phyloP scores from a whole-genome alignment of 2,329 filamentous ascomycete species.

The Microdochium nivale region DNA sequence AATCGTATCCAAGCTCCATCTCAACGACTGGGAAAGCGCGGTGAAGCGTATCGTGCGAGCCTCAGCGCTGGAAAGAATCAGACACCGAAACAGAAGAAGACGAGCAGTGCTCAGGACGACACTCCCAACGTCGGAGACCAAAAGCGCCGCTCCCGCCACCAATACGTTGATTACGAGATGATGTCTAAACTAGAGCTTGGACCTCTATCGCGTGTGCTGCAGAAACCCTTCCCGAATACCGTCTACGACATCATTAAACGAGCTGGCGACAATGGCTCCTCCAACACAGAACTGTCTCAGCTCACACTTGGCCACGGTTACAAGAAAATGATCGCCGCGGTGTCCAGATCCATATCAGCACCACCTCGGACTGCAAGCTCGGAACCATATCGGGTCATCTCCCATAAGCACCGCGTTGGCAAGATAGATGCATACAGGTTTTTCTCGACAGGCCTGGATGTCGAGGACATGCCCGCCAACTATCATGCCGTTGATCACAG shows the following conservation, averaged over 20 bases:
- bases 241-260: constrained; percentile 24
- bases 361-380: constrained; percentile 27
- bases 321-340: constrained; percentile 22
- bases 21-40: constrained; percentile 17
- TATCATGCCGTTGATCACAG: neutral
- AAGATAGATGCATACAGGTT: constrained; percentile 34
- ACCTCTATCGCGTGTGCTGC: constrained; percentile 18
- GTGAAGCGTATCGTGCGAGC: constrained; percentile 16
- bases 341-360: constrained; percentile 20
- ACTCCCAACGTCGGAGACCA: neutral
- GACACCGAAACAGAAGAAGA: constrained; percentile 3
- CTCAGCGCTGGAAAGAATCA: constrained; percentile 9
- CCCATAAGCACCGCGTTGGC: constrained; percentile 25
- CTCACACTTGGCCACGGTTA: constrained; percentile 20
- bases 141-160: neutral
- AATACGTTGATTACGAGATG: neutral
- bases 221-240: constrained; percentile 22
- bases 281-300: constrained; percentile 20
- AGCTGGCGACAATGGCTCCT: constrained; percentile 18
- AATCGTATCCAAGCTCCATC: constrained; percentile 20
- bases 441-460: constrained; percentile 10
- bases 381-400: constrained; percentile 27
- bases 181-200: constrained; percentile 2
- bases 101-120: neutral
- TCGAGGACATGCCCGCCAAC: neutral